phyloP scores from a whole-genome alignment of 331 rosid species.

The Dryas integrifolia region DNA sequence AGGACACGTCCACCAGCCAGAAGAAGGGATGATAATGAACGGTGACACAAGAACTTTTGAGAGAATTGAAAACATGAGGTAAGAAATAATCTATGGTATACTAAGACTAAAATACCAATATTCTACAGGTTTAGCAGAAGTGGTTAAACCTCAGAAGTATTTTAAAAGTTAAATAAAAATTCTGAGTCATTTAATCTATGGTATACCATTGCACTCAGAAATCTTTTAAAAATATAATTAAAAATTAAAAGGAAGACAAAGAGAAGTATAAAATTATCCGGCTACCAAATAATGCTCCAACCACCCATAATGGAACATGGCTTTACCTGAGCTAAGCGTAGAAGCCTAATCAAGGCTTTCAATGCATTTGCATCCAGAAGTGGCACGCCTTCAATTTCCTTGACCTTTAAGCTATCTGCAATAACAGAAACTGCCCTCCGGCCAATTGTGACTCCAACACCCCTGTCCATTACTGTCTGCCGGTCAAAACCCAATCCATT shows the following conservation, averaged over 20 bases:
- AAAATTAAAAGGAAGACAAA: too few species aligned
- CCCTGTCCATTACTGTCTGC: conserved; percentile 81
- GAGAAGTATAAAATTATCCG: background rate
- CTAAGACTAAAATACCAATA: too few species aligned
- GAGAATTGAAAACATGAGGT: too few species aligned
- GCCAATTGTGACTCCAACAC: conserved; percentile 89
- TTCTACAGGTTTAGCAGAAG: too few species aligned
- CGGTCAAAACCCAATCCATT: conserved; percentile 92
- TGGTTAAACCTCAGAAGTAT: background rate
- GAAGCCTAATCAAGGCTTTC: conserved; percentile 86
- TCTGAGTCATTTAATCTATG: too few species aligned
- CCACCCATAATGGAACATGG: conserved; percentile 8
- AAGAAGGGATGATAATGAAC: too few species aligned
- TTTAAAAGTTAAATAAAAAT: too few species aligned
- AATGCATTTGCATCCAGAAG: conserved; percentile 78
- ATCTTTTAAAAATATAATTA: too few species aligned
- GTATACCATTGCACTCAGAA: too few species aligned
- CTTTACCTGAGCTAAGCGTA: conserved; percentile 86
- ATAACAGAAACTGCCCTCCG: conserved; percentile 69
- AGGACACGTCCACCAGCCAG: too few species aligned
- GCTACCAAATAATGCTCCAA: conserved; percentile 6
- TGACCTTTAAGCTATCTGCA: conserved; percentile 67
- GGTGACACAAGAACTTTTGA: too few species aligned
- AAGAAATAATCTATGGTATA: too few species aligned
- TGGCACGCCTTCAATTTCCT: conserved; percentile 90